Percentiles rank a stretch among this genome's conserved stretches.
phyloP scores from a whole-genome alignment of 805 yeast genomes.

The Wickerhamomyces xylosicus region DNA sequence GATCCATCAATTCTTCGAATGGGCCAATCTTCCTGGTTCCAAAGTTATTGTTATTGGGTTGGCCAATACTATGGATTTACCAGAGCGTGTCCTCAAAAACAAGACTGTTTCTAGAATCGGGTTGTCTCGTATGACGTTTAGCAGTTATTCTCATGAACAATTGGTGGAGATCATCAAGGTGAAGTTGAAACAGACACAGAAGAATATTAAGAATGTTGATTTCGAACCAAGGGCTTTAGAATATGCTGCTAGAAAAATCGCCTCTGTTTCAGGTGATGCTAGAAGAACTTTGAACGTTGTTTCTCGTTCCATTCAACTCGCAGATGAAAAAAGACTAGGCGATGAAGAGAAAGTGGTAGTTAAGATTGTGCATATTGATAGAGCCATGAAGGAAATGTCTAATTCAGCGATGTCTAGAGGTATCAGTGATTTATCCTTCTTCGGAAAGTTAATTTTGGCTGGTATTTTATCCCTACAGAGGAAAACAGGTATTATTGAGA shows the following conservation, averaged over 20 bases:
- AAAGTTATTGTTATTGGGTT: slow-evolving; percentile 83
- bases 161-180: slow-evolving; percentile 64
- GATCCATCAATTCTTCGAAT: slow-evolving; percentile 92
- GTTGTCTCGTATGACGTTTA: slow-evolving; percentile 72
- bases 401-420: slow-evolving; percentile 60
- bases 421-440: slow-evolving; percentile 49
- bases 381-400: slow-evolving; percentile 72
- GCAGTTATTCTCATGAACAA: slow-evolving; percentile 79
- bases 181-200: slow-evolving; percentile 31
- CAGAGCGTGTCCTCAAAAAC: slow-evolving; percentile 79
- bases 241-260: slow-evolving; percentile 88
- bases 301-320: slow-evolving; percentile 81
- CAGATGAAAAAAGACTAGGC: slow-evolving; percentile 20
- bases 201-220: slow-evolving; percentile 37
- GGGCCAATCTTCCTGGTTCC: slow-evolving; percentile 84
- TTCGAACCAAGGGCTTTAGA: slow-evolving; percentile 46
- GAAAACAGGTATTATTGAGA: slow-evolving; percentile 63
- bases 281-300: slow-evolving; percentile 84
- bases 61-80: slow-evolving; percentile 95
- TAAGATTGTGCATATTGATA: slow-evolving; percentile 62
- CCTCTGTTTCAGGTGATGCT: slow-evolving; percentile 96
- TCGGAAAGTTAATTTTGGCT: slow-evolving; percentile 62
- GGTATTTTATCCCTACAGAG: slow-evolving; percentile 55
- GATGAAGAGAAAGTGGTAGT: slow-evolving; percentile 34
- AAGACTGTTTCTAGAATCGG: slow-evolving; percentile 91